Conservation (phyloP, 225 moss, liverwort and hornwort genomes). For the Ulota crispa region DNA sequence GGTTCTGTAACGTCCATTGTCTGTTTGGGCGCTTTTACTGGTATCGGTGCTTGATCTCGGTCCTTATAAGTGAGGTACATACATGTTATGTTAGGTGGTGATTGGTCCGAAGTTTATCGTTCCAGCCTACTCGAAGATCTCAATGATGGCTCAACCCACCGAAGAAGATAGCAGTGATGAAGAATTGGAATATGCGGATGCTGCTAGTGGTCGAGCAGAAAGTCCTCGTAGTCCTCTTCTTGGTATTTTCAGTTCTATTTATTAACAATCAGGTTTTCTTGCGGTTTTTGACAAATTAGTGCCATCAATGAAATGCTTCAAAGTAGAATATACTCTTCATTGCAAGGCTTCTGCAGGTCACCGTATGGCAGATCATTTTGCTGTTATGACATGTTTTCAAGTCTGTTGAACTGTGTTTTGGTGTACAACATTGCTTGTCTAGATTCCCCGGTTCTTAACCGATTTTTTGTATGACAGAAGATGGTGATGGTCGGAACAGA, state of each 20-base stretch:
- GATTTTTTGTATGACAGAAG: constrained; percentile 28
- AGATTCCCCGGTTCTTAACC: not conserved
- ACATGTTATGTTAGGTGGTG: constrained; percentile 63
- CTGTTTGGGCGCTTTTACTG: not conserved
- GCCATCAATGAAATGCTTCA: not conserved
- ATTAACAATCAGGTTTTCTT: constrained; percentile 4
- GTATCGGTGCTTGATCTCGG: not conserved
- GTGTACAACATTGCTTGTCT: not conserved
- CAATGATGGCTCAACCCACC: constrained; percentile 76
- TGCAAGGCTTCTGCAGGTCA: not conserved
- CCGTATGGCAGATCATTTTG: not conserved
- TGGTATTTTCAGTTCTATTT: constrained; percentile 42
- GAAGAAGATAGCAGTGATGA: constrained; percentile 97
- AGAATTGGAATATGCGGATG: constrained; percentile 89
- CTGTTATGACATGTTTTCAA: not conserved
- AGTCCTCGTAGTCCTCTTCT: constrained; percentile 62
- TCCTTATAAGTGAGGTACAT: constrained; percentile 5
- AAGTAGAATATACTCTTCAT: not conserved
- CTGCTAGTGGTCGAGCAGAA: constrained; percentile 71
- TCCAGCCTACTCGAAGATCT: constrained; percentile 86
- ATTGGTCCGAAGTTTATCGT: constrained; percentile 85
- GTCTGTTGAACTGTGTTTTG: not conserved
- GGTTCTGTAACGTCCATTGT: not conserved
- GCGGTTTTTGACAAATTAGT: constrained; percentile 10
- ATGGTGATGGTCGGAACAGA: constrained; percentile 42